phyloP scores from a whole-genome alignment of 345 rosid genomes.

The Salix suchowensis region DNA sequence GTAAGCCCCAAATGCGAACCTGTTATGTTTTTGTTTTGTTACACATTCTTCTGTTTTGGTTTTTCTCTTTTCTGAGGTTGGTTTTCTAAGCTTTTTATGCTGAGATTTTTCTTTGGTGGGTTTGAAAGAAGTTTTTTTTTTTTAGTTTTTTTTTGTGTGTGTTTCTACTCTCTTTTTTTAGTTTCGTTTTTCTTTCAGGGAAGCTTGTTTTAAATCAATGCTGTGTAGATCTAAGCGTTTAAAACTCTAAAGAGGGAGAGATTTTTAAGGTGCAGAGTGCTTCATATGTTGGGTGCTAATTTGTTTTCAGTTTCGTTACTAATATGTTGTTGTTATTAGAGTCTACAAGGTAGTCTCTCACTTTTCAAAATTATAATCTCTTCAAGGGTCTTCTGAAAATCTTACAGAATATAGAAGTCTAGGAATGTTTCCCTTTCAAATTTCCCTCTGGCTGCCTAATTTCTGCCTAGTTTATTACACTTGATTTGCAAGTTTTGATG shows the following conservation, averaged over 20 bases:
- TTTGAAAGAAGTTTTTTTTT: too few species aligned
- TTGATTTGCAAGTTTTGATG: neutral
- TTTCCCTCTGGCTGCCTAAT: neutral
- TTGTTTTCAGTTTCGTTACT: neutral
- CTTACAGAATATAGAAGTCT: neutral
- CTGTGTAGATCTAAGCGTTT: constrained; percentile 11
- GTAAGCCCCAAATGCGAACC: neutral
- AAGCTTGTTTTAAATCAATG: constrained; percentile 1
- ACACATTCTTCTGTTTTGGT: neutral
- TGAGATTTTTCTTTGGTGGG: neutral
- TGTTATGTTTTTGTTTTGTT: neutral
- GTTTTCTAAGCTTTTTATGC: neutral
- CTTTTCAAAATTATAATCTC: neutral
- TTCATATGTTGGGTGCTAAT: neutral
- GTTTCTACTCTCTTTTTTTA: neutral
- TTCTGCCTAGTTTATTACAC: neutral
- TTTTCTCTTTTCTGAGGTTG: neutral
- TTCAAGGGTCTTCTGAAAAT: constrained; percentile 2
- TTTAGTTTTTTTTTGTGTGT: neutral
- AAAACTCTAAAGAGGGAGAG: neutral
- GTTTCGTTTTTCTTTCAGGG: neutral
- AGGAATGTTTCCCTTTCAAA: neutral
- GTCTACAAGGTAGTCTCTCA: neutral
- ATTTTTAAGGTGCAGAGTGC: neutral
- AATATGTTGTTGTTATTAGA: neutral